Conservation (phyloP, 805 yeast species). For the Ascoidea rubescens region DNA sequence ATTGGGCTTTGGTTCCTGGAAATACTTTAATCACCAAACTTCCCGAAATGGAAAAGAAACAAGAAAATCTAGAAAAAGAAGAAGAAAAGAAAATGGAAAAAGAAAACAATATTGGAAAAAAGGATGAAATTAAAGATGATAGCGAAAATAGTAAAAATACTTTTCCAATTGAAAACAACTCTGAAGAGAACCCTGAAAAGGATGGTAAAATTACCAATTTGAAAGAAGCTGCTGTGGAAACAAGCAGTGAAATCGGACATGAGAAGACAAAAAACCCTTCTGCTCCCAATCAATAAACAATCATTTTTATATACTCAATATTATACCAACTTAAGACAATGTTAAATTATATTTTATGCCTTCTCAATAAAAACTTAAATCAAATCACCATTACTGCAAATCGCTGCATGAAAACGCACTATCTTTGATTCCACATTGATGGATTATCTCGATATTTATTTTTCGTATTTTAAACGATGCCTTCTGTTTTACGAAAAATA, state of each 20-base stretch:
- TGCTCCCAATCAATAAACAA: background rate
- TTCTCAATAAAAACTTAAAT: too few species aligned
- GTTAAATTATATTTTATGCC: background rate
- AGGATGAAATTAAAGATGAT: background rate
- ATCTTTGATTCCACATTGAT: too few species aligned
- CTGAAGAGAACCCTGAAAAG: background rate
- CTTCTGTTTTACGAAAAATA: too few species aligned
- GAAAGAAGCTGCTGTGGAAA: background rate
- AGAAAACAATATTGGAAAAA: background rate
- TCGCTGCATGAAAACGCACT: too few species aligned
- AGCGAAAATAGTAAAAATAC: background rate
- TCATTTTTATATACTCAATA: background rate
- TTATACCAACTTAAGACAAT: background rate
- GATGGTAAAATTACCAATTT: too few species aligned
- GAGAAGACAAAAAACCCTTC: background rate
- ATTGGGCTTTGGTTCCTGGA: conserved; percentile 42
- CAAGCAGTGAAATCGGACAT: background rate
- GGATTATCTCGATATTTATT: too few species aligned
- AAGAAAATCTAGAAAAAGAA: background rate
- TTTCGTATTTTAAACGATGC: too few species aligned
- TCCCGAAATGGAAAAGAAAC: background rate
- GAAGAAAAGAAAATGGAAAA: background rate
- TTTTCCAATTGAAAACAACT: background rate
- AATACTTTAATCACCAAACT: conserved; percentile 6
- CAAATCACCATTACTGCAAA: too few species aligned